Evolutionary conservation across 2,329 filamentous ascomycete species (phyloP), one percentile per base, ranked within the genome.

Genomic region (Xylariales sp.): DNA sequence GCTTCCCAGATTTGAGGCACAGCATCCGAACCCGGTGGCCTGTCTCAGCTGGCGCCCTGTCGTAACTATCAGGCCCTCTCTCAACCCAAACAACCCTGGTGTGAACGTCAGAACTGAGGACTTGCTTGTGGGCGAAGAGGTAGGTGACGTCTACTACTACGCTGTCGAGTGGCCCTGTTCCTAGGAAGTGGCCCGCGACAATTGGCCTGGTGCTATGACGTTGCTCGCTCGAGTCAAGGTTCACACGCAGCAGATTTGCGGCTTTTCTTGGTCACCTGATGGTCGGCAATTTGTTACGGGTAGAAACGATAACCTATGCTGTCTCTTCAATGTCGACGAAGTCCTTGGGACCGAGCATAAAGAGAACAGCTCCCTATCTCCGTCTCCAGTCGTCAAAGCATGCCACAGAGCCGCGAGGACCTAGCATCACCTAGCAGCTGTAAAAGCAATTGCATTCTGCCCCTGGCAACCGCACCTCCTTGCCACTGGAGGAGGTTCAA

Each of bases 361-460:
- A 39, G 36, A 37, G 3, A 12, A 20, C 12, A 32, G 12, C 12
- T 5, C 38, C 11, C 28, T 31, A 8, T 33, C 15, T 14, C 16
- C 40, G 15, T 24, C 27, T 4, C 12, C 25, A n/a, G n/a, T n/a
- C n/a, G n/a, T n/a, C n/a, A n/a, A n/a, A n/a, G 16, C 24, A 11
- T n/a, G 31, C 27, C 10, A 19, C 10, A n/a, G 11, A 19, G 3
- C 10, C 25, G 18, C 25, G 16, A 9, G 18, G 16, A 10, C 11
- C n/a, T 20, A 18, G 8, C 12, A 18, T 11, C 88, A 98, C 59
- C 80, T 80, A 19, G 91, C 91, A 1, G 93, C 93, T 3, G 86
- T 97, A 51, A 98, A 98, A 63, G 93, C 93, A 22, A 93, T 97
- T 52, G 89, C 93, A 2, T 97, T 97, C 63, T 95, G 91, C 48